Base-by-base conservation (phyloP, 192 early-diverging fungal species). In the Linnemannia elongata region DNA sequence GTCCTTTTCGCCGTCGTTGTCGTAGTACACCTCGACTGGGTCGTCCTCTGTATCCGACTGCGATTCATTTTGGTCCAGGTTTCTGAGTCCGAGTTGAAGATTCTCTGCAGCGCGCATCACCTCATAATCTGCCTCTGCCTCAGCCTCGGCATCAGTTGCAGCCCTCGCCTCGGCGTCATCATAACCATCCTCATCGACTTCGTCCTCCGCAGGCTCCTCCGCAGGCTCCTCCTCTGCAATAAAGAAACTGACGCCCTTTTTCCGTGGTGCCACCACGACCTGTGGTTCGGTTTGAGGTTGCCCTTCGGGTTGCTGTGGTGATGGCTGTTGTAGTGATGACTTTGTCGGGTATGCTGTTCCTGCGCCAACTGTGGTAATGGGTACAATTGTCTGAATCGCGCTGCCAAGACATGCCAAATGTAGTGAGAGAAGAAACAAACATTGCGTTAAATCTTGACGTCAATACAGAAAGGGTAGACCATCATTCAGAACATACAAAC, bases 161-260 rank as follows among this genome's bases (percentile, higher is more conserved):
- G 38, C 36, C 49, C 38, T 47, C 3, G 15, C 36, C 4, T 85
- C 83, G 18, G 18, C 39, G 2, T 85, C 83, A 47, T 85, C 78
- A 60, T 77, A 74, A n/a, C 22, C 60, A 7, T 80, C 83, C 27
- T 77, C 75, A 47, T 80, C 84, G 75, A 20, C 42, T 20, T 83
- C 75, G 24, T 83, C 75, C 5, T 77, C 82, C 18, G 73, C 75
- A 10, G 76, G 75, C 4, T 83, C 75, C 5, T 77, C 82, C 18
- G 73, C 75, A 10, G 76, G 75, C 4, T 72, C 81, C 1, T 69
- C 80, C 38, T 71, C 69, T 57, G 47, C 68, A 75, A 79, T 45
- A 24, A 79, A 74, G 36, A 84, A 78, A 10, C 82, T 57, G 20
- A 84, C 77, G 66, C 77, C 82, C 52, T 84, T 84, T 76, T 84